phyloP scores from a whole-genome alignment of 2,329 filamentous ascomycete genomes.

The Paracoccidioides brasiliensis region DNA sequence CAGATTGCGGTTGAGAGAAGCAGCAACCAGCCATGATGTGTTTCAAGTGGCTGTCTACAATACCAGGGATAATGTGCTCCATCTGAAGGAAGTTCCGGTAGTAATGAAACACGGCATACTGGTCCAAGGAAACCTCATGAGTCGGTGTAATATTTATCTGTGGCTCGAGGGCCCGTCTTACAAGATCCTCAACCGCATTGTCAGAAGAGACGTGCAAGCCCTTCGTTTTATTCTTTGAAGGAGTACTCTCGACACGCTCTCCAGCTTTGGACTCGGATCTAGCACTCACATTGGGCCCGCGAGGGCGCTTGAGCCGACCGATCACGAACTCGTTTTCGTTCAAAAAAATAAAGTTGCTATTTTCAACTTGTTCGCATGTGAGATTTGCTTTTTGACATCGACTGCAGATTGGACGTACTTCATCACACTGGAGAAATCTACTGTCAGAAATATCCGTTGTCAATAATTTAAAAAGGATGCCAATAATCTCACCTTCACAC shows the following conservation, averaged over 20 bases:
- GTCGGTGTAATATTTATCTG: neutral
- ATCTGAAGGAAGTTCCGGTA: neutral
- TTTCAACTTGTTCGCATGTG: neutral
- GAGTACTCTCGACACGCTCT: neutral
- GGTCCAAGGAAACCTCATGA: neutral
- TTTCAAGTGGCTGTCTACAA: constrained; percentile 1
- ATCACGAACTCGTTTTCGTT: neutral
- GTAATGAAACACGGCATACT: neutral
- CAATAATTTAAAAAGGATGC: neutral
- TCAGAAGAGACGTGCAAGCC: neutral
- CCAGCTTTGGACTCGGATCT: neutral
- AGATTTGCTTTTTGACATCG: neutral
- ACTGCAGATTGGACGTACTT: neutral
- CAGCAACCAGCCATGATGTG: neutral
- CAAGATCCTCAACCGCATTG: neutral
- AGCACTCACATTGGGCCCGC: neutral
- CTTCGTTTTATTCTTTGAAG: neutral
- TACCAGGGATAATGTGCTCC: neutral
- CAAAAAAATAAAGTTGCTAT: neutral
- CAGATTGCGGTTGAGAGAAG: neutral
- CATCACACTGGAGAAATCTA: neutral
- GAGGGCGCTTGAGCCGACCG: constrained; percentile 1
- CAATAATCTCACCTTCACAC: neutral
- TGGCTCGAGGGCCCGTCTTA: neutral
- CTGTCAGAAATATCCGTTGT: neutral